These are phyloP conservation scores for Lactarius vividus DNA, from an alignment of 768 basidiomycete species.

Conservation along the genomic window DNA sequence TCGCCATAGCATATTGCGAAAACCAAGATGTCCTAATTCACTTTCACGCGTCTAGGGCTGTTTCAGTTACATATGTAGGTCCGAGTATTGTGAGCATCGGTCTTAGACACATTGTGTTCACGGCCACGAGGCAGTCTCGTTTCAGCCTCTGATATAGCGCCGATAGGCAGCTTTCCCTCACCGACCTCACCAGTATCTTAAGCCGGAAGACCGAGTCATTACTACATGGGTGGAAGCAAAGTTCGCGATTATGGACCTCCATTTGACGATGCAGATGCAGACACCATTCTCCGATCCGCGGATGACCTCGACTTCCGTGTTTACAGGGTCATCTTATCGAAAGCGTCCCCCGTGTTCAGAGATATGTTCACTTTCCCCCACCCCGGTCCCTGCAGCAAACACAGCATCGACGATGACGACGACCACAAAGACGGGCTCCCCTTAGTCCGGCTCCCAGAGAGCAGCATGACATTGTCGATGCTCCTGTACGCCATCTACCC, in stretches of 20 bases:
- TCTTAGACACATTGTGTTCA: background rate
- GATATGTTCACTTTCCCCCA: conserved; percentile 16
- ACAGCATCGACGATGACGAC: background rate
- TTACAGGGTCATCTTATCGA: conserved; percentile 22
- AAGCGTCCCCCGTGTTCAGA: conserved; percentile 23
- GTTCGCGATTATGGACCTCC: conserved; percentile 13
- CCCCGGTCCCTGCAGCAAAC: background rate
- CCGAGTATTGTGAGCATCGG: no score
- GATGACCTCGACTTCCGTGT: conserved; percentile 25
- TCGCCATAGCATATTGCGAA: no score
- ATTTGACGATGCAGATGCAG: conserved; percentile 22
- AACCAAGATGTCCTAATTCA: no score
- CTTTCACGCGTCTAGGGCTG: no score
- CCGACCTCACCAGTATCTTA: background rate
- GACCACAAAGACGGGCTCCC: conserved; percentile 9
- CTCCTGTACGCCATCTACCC: conserved; percentile 10
- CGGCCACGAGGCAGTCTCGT: background rate
- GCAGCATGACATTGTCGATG: conserved; percentile 2
- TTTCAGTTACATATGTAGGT: no score
- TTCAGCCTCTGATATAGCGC: background rate
- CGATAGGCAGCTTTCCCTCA: background rate
- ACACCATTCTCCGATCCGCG: conserved; percentile 24
- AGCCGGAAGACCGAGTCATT: background rate
- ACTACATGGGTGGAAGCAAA: background rate
- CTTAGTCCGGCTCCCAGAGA: conserved; percentile 2